Evolutionary conservation across 257 asterid species (phyloP).

Genomic region (Solanum neorickii): DNA sequence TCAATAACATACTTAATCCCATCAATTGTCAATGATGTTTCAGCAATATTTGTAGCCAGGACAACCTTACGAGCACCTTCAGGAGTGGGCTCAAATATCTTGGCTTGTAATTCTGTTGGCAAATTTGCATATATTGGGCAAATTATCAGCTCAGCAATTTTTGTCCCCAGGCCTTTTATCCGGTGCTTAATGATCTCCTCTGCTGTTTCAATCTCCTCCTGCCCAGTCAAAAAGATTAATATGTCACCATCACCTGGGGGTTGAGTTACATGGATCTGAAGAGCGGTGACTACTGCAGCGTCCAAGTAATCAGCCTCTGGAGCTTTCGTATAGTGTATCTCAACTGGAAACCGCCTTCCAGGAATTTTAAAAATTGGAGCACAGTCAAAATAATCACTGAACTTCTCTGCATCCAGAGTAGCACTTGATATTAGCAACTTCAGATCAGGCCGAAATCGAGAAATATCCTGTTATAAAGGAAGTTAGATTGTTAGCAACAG

Average conservation of each 20-base stretch:
- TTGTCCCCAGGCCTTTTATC: slow-evolving; percentile 30
- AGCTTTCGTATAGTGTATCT: slow-evolving; percentile 79
- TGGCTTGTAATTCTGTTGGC: slow-evolving; percentile 33
- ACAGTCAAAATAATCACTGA: slow-evolving; percentile 34
- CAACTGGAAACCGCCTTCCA: slow-evolving; percentile 92
- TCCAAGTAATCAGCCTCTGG: slow-evolving; percentile 98
- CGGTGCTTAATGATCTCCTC: slow-evolving; percentile 35
- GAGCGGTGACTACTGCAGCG: slow-evolving; percentile 83
- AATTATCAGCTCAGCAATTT: slow-evolving; percentile 32
- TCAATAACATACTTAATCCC: slow-evolving; percentile 93
- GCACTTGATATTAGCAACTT: slow-evolving; percentile 92
- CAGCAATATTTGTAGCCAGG: slow-evolving; percentile 41
- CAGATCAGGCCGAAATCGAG: slow-evolving; percentile 82
- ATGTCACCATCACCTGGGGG: slow-evolving; percentile 89
- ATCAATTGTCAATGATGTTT: slow-evolving; percentile 90
- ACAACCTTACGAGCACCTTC: slow-evolving; percentile 41
- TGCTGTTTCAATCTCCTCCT: slow-evolving; percentile 33
- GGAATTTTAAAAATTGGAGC: slow-evolving; percentile 63
- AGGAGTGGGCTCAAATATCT: slow-evolving; percentile 34
- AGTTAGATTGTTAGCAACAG: not conserved
- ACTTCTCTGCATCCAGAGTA: slow-evolving; percentile 82
- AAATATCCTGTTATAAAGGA: slow-evolving; percentile 37
- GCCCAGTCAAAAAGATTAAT: slow-evolving; percentile 64
- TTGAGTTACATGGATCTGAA: slow-evolving; percentile 80
- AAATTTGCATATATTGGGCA: slow-evolving; percentile 37